Base-by-base conservation (phyloP, 202 grass and related monocot genomes). In the Elaeis oleifera region DNA sequence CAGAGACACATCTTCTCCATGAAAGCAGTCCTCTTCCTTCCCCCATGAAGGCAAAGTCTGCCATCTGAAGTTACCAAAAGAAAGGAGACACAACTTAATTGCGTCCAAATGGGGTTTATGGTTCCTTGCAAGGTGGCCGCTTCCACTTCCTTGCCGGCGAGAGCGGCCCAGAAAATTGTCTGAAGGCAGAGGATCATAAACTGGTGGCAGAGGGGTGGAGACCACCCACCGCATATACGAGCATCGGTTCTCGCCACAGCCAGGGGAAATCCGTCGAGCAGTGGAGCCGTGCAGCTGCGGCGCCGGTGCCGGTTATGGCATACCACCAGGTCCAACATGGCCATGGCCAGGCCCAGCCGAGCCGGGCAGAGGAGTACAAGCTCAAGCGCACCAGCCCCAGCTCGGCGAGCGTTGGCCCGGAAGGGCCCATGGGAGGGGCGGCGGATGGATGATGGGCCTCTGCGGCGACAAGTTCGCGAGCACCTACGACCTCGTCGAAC, bases 401-500 rank as follows among this genome's bases (percentile, higher is more conserved):
- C 64, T 59, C 8, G 81, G 69, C 14, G 64, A 76, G 55, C 54
- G 64, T 18, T 82, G 86, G 81, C 75, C 77, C 3, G 63, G 19
- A 5, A 68, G 22, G 5, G 50, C 9, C 31, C 57, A 18, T 56
- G 44, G 21, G 15, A 18, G 56, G 63, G 14, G 29, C 17, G 55
- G 28, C 51, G 24, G 63, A 18, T 88, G 84, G 80, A 65, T 71
- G 55, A 51, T 65, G 21, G 17, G 74, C 56, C 22, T 56, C 23
- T 4, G 69, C 53, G 55, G 77, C 6, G 83, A 94, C 59, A 74
- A 76, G 80, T 22, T 69, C n/a, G 77, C 77, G 51, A 92, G 74
- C 53, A 58, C 78, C 31, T 85, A 94, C 18, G 89, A 94, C 58
- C 89, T 94, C 39, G 89, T 94, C 22, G 89, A 94, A 63, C 72